Evolutionary conservation across 2,329 filamentous ascomycete genomes (phyloP).

Genomic region (Dothiorella sarmentorum): DNA sequence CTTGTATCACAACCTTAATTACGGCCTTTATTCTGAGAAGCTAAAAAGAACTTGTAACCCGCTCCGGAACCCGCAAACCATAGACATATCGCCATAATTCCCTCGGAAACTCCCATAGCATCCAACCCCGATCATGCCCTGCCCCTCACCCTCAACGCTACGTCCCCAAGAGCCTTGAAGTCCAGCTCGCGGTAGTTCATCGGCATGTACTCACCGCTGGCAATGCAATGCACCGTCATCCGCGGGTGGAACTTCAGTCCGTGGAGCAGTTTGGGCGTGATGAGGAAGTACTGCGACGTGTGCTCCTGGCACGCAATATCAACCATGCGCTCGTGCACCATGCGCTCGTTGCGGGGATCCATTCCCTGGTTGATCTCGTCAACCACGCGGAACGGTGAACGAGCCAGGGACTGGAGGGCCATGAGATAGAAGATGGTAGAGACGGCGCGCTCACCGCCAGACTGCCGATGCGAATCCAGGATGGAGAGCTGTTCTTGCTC

Average conservation of each 20-base stretch:
- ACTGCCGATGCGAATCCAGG: slow-evolving; percentile 89
- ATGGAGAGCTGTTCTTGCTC: slow-evolving; percentile 79
- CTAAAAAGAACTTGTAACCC: no score
- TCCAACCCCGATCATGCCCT: slow-evolving; percentile 22
- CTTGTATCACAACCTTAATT: no score
- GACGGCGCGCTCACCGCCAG: slow-evolving; percentile 91
- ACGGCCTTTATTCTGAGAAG: no score
- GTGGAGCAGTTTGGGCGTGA: slow-evolving; percentile 90
- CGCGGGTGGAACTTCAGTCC: slow-evolving; percentile 81
- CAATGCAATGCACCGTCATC: slow-evolving; percentile 93
- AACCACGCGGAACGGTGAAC: slow-evolving; percentile 94
- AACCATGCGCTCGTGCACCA: slow-evolving; percentile 97
- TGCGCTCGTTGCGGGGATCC: slow-evolving; percentile 96
- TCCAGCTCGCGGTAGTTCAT: slow-evolving; percentile 42
- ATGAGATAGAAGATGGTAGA: slow-evolving; percentile 99
- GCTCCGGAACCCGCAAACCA: no score
- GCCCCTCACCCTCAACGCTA: slow-evolving; percentile 32
- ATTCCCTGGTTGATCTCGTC: slow-evolving; percentile 99
- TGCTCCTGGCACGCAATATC: slow-evolving; percentile 86
- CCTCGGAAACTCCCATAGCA: neutral
- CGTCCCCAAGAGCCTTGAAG: slow-evolving; percentile 38
- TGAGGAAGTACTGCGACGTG: slow-evolving; percentile 84
- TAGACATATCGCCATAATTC: neutral
- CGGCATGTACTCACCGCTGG: slow-evolving; percentile 69
- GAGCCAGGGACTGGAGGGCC: slow-evolving; percentile 89